Evolutionary conservation across 805 yeast species (phyloP), one percentile per base, ranked within the genome.

Genomic region (Yarrowia sp.): DNA sequence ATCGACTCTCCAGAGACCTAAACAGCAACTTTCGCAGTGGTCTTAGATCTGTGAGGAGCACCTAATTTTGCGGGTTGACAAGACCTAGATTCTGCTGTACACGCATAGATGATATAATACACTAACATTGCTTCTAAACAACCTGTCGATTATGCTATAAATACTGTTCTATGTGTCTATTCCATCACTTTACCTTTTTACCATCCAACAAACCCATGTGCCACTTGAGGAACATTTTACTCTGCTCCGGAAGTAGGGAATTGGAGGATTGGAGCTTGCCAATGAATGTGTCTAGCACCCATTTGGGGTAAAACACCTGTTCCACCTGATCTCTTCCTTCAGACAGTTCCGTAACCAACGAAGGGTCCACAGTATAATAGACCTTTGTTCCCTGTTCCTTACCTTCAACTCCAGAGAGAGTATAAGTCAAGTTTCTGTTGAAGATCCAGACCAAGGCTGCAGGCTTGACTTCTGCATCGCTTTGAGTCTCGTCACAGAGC

Each of bases 351-450:
- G 69, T 70, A 22, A 79, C 74, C 6, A 71, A 69, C 0, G 41
- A 64, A 0, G 56, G n/a, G 32, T 78, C 77, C 1, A 71, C 69
- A 0, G 81, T 74, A 67, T 78, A 85, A 66, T 82, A 73, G 0
- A 84, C 72, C 69, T 85, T 85, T 63, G 83, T 68, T 1, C 82
- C 79, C 1, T 63, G 59, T 69, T 79, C 83, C 70, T 85, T 81
- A 11, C 85, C 80, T 87, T 89, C 85, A 1, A 41, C 51, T n/a
- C 51, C 51, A 21, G 49, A 41, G 3, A 58, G 30, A 10, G 51
- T 41, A 30, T 58, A 58, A 8, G 49, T 43, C 11, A 58, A 17
- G 17, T 58, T 58, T 32, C 41, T 30, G 51, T 58, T 58, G 63
- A 58, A 58, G 7, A 58, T 43, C 63, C 63, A 58, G 1, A 54